Evolutionary conservation across 257 asterid species (phyloP).

Genomic region (Solanum neorickii): DNA sequence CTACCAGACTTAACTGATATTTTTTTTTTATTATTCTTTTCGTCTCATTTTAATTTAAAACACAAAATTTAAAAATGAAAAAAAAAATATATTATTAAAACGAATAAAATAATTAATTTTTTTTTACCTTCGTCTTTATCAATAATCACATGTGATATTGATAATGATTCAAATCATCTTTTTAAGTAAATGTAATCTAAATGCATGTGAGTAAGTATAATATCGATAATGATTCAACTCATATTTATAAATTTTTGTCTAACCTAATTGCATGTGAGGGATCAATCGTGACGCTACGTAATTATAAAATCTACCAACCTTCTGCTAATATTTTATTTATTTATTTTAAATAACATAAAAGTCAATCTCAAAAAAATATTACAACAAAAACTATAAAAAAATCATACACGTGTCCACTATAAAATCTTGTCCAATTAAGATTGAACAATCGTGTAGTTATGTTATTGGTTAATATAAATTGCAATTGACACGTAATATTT

Average conservation of each 20-base stretch:
- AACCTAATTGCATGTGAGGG: background rate
- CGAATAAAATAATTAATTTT: fast-evolving
- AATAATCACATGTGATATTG: too few relatives aligned
- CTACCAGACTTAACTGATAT: background rate
- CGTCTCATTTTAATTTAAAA: too few relatives aligned
- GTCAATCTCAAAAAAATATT: background rate
- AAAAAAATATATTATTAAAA: too few relatives aligned
- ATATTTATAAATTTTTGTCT: background rate
- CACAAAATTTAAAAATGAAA: too few relatives aligned
- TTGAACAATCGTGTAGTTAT: background rate
- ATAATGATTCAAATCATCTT: too few relatives aligned
- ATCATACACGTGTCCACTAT: background rate
- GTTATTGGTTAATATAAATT: background rate
- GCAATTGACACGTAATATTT: background rate
- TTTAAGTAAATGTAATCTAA: background rate
- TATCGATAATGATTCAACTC: background rate
- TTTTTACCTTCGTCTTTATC: too few relatives aligned
- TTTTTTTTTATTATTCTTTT: background rate
- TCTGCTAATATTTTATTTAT: background rate
- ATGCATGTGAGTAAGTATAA: background rate
- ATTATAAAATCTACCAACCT: background rate
- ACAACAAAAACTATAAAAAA: background rate
- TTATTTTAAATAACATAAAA: background rate
- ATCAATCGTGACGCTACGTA: background rate
- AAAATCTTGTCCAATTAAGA: background rate